A percentile compares a stretch with the other conserved stretches of the same genome.
Conservation (phyloP, 805 yeast species). For the Kodamaea leandrae region DNA sequence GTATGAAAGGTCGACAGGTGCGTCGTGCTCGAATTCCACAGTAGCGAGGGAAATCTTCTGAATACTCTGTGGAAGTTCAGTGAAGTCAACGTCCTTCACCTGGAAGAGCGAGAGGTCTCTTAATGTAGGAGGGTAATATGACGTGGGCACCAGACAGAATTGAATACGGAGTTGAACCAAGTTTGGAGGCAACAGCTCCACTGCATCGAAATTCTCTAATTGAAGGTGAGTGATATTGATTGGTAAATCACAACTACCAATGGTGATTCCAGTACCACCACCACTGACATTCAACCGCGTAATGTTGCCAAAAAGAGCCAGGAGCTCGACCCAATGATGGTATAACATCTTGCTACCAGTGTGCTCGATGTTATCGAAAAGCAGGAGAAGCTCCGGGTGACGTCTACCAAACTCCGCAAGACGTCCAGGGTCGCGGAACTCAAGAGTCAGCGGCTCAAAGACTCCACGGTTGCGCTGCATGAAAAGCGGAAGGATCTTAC, state of each 20-base stretch:
- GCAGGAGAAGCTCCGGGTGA: constrained; percentile 8
- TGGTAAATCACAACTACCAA: constrained; percentile 6
- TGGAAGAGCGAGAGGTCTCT: constrained; percentile 2
- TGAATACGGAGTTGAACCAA: constrained; percentile 3
- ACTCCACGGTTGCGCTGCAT: constrained; percentile 5
- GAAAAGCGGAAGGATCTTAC: constrained; percentile 3
- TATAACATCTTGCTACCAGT: constrained; percentile 5
- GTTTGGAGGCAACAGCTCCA: constrained; percentile 6
- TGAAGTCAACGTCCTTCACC: constrained; percentile 5
- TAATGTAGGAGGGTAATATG: constrained; percentile 4
- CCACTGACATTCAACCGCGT: constrained; percentile 5
- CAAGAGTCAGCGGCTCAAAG: constrained; percentile 6
- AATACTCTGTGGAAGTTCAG: constrained; percentile 2
- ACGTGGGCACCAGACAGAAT: constrained; percentile 1
- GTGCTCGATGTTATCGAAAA: constrained; percentile 7
- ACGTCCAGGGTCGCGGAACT: constrained; percentile 5
- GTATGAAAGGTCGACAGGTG: constrained; percentile 5
- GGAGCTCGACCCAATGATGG: constrained; percentile 5
- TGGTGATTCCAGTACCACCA: constrained; percentile 4
- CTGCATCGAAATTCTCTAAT: constrained; percentile 3
- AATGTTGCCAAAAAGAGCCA: constrained; percentile 5
- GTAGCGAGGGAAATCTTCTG: constrained; percentile 1
- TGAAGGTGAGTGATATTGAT: constrained; percentile 6
- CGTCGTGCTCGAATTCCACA: constrained; percentile 1
- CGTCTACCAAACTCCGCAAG: constrained; percentile 4